These are phyloP conservation scores for Penicillium sp. DNA, from an alignment of 2,329 filamentous ascomycete species.

Conservation along the genomic window DNA sequence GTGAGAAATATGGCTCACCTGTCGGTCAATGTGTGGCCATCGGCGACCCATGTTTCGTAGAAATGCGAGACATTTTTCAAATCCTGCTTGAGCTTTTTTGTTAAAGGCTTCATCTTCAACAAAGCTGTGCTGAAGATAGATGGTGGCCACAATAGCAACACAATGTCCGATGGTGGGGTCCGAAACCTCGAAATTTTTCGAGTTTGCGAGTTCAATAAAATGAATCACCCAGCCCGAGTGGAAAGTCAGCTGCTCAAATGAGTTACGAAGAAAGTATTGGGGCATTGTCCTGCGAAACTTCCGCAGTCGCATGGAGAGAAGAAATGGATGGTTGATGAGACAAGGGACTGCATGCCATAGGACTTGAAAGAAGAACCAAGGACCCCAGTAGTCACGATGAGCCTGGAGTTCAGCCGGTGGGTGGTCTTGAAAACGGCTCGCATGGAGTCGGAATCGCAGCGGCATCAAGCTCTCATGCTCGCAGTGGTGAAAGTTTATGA, in stretches of 20 bases:
- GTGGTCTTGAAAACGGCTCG: conserved; percentile 46
- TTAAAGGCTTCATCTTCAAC: conserved; percentile 36
- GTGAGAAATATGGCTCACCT: conserved; percentile 5
- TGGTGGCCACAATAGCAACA: conserved; percentile 51
- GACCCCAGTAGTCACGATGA: conserved; percentile 50
- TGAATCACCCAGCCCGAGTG: conserved; percentile 53
- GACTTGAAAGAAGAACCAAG: conserved; percentile 52
- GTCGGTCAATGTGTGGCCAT: conserved; percentile 39
- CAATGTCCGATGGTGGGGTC: conserved; percentile 49
- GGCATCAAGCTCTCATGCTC: conserved; percentile 52
- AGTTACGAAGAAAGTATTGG: conserved; percentile 53
- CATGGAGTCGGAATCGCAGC: conserved; percentile 48
- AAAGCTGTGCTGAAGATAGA: conserved; percentile 54
- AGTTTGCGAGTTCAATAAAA: conserved; percentile 45
- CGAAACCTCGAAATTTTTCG: conserved; percentile 44
- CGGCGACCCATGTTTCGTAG: conserved; percentile 32
- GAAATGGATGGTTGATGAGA: conserved; percentile 52
- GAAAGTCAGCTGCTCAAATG: conserved; percentile 48
- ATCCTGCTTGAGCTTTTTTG: conserved; percentile 39
- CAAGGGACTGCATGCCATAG: conserved; percentile 51
- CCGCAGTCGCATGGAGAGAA: conserved; percentile 50
- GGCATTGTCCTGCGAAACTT: conserved; percentile 52
- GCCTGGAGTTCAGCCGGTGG: conserved; percentile 39
- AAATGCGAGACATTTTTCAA: conserved; percentile 44
- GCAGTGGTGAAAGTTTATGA: conserved; percentile 47